phyloP scores from a whole-genome alignment of 306 rosid genomes.

The Cucumis melo region DNA sequence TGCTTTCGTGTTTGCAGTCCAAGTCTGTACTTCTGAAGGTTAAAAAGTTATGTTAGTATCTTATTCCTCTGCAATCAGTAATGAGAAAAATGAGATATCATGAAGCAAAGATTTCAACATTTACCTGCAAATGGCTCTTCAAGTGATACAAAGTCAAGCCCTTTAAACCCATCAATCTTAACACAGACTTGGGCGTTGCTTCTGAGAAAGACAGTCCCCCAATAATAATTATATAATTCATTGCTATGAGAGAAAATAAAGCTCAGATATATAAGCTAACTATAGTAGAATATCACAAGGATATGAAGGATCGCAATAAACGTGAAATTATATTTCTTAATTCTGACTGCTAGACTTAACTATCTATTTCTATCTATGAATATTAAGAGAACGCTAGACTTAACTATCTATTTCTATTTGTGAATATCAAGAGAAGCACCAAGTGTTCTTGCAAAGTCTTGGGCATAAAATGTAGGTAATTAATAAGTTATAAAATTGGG shows the following conservation, averaged over 20 bases:
- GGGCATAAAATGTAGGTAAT: too few species aligned
- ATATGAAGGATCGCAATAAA: neutral
- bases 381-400: neutral
- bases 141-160: constrained; percentile 90
- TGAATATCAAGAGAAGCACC: neutral
- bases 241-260: neutral
- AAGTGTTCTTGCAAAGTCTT: too few species aligned
- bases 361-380: neutral
- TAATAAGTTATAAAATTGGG: too few species aligned
- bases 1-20: constrained; percentile 53
- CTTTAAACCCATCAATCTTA: constrained; percentile 84
- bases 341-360: neutral
- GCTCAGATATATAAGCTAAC: neutral
- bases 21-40: constrained; percentile 76
- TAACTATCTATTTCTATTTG: neutral
- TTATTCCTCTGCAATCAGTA: neutral
- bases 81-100: neutral
- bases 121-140: constrained; percentile 99
- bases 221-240: neutral
- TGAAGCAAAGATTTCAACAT: neutral
- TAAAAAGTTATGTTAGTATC: neutral
- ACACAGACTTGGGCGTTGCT: constrained; percentile 89
- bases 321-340: neutral
- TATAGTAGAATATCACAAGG: neutral
- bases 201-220: constrained; percentile 28